A percentile compares a stretch with the other conserved stretches of the same genome.
phyloP scores from a whole-genome alignment of 768 basidiomycete species.

The Russula vinacea region DNA sequence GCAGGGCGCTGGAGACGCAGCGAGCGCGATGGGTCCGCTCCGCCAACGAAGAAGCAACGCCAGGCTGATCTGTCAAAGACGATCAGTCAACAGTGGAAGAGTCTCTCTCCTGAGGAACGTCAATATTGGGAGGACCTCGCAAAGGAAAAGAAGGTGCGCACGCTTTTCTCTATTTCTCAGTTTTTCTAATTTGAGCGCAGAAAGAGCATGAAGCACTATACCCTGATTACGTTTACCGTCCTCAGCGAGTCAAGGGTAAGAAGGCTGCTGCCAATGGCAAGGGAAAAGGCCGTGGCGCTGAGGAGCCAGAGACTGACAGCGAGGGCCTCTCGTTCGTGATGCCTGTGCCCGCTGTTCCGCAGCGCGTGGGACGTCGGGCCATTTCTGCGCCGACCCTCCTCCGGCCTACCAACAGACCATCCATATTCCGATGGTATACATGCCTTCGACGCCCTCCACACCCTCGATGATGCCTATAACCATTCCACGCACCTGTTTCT shows the following conservation, averaged over 20 bases:
- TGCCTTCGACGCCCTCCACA: slow-evolving; percentile 63
- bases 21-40: slow-evolving; percentile 24
- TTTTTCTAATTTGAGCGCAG: slow-evolving; percentile 63
- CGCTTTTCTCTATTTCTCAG: slow-evolving; percentile 38
- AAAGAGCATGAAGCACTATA: slow-evolving; percentile 73
- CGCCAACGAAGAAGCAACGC: slow-evolving; percentile 65
- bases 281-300: slow-evolving; percentile 48
- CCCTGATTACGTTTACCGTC: slow-evolving; percentile 78
- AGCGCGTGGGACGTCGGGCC: slow-evolving; percentile 42
- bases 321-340: slow-evolving; percentile 46
- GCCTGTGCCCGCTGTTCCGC: slow-evolving; percentile 35
- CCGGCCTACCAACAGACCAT: slow-evolving; percentile 68
- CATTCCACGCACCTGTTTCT: slow-evolving; percentile 49
- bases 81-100: slow-evolving; percentile 79
- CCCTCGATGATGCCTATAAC: slow-evolving; percentile 55
- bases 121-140: slow-evolving; percentile 73
- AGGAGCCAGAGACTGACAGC: slow-evolving; percentile 27
- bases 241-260: slow-evolving; percentile 60
- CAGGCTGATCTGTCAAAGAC: slow-evolving; percentile 79
- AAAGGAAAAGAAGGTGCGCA: slow-evolving; percentile 76
- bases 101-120: slow-evolving; percentile 60
- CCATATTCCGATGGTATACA: slow-evolving; percentile 60
- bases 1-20: slow-evolving; percentile 41
- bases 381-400: slow-evolving; percentile 58
- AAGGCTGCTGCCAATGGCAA: slow-evolving; percentile 50